Conservation (phyloP, 1,284 basidiomycete species). For the Jaminaea rosea region DNA sequence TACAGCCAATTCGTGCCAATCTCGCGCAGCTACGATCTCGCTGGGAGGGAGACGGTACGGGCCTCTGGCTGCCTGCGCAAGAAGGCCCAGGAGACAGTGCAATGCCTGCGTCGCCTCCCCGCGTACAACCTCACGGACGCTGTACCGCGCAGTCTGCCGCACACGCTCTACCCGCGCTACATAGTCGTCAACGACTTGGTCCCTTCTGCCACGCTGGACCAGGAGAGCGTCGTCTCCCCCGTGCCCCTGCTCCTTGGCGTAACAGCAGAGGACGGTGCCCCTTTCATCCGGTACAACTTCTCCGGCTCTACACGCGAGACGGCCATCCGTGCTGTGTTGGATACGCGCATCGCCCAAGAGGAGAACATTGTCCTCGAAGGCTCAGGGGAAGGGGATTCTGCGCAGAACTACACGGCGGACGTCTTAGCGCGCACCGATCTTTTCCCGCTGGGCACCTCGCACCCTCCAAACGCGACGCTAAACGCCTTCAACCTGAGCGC, state of each 20-base stretch:
- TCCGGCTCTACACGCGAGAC: not conserved
- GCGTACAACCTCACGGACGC: not conserved
- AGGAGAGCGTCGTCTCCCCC: not conserved
- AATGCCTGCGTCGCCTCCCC: not conserved
- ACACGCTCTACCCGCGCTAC: not conserved
- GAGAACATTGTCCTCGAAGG: too few species aligned
- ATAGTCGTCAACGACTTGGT: constrained; percentile 1
- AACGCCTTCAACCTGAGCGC: constrained; percentile 6
- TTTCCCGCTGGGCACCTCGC: not conserved
- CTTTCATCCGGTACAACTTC: not conserved
- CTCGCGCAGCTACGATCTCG: not conserved
- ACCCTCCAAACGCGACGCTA: not conserved
- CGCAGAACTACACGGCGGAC: not conserved
- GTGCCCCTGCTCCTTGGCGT: not conserved
- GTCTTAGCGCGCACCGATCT: not conserved
- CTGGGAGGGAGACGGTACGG: not conserved
- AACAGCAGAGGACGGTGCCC: constrained; percentile 2
- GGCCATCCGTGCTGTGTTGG: constrained; percentile 1
- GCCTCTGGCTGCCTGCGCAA: not conserved
- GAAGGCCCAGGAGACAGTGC: not conserved
- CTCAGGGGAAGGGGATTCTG: too few species aligned
- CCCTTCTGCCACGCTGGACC: not conserved
- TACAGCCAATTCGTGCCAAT: not conserved
- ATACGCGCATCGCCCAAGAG: not conserved
- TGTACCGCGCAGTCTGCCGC: not conserved